Evolutionary conservation across 225 moss, liverwort and hornwort species (phyloP), one percentile per base, ranked within the genome.

Genomic region (Pleurozium schreberi): DNA sequence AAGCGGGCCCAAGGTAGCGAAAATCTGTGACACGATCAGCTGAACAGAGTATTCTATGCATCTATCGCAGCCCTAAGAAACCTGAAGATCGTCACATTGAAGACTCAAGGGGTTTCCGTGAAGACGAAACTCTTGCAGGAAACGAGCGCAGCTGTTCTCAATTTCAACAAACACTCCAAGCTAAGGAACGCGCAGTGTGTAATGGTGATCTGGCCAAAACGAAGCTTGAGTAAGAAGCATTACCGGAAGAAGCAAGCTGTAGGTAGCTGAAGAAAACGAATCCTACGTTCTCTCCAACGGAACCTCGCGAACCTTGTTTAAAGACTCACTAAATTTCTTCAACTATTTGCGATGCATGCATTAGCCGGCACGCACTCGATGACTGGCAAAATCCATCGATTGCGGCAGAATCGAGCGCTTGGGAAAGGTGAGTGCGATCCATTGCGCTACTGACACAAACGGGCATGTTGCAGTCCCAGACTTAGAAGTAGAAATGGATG

Each of bases 191-290:
- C 64, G 52, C n/a, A 34, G 30, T 38, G 50, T 11, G 83, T 27
- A 83, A 38, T 19, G 25, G 15, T 57, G 85, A 81, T 81, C 74
- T 27, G 81, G 42, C 73, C 58, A 40, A 30, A 47, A 42, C 27
- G 90, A 92, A 89, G 88, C 93, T 88, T 93, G 65, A 40, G 7
- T 12, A 36, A 22, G 89, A 93, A 89, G 92, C 21, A 34, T 92
- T n/a, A 40, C 70, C 68, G 61, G 45, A 55, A 25, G 52, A 55
- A 65, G 70, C 31, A 57, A 84, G 82, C 74, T 70, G 70, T 16
- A 65, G 36, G 86, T 30, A 64, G 62, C 77, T 61, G 82, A 87
- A 14, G 88, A 55, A 71, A 60, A 34, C 42, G 89, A 59, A 91
- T 85, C 91, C 89, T 59, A 83, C 60, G 53, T 45, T 31, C 40